These are phyloP conservation scores for Candida arabinofermentans DNA, from an alignment of 805 yeast genomes.

Conservation along the genomic window DNA sequence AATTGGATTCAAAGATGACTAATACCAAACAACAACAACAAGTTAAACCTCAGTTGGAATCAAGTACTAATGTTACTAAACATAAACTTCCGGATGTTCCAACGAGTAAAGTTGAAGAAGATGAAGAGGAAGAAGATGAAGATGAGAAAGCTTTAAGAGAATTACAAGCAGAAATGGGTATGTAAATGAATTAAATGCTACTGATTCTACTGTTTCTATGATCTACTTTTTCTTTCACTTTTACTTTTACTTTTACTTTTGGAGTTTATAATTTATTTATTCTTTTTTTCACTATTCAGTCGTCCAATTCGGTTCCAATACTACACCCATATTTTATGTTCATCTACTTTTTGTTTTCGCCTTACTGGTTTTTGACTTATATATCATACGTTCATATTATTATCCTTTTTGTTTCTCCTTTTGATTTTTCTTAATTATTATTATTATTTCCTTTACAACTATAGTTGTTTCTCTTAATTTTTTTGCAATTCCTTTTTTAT, in stretches of 20 bases:
- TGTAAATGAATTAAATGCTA: conserved; percentile 33
- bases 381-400: no score
- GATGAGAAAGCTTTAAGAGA: conserved; percentile 80
- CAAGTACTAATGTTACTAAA: conserved; percentile 16
- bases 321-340: no score
- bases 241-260: not conserved
- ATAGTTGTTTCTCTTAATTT: no score
- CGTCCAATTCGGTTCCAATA: no score
- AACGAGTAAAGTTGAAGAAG: conserved; percentile 36
- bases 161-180: conserved; percentile 83
- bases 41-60: conserved; percentile 27
- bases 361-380: no score
- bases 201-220: not conserved
- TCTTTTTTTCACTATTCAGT: no score
- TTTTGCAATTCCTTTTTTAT: no score
- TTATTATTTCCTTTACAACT: no score
- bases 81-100: conserved; percentile 45
- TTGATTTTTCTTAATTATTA: no score
- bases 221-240: not conserved
- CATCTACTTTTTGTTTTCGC: no score
- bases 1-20: conserved; percentile 54
- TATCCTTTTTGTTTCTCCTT: no score
- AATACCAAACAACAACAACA: conserved; percentile 34
- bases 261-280: no score
- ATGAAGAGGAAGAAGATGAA: conserved; percentile 64